A percentile compares a stretch with the other conserved stretches of the same genome.
Conservation (phyloP, 1,284 basidiomycete genomes). For the Sporisorium scitamineum region DNA sequence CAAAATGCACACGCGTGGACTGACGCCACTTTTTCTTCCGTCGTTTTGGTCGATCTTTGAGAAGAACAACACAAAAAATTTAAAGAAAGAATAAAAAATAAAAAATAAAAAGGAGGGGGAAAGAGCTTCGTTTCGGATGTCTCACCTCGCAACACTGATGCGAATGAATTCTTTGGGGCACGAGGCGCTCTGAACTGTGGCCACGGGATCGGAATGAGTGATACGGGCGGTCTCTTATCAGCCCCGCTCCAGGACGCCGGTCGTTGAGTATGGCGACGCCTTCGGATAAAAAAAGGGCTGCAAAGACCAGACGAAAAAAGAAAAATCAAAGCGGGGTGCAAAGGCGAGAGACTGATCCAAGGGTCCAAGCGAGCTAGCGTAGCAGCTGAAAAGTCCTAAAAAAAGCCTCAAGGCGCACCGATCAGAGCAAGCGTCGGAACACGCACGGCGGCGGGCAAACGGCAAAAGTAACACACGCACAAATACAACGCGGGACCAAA, state of each 20-base stretch:
- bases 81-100: slow-evolving; percentile 15
- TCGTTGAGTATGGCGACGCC: slow-evolving; percentile 1
- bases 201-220: not conserved
- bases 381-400: not conserved
- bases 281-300: not conserved
- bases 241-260: not conserved
- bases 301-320: slow-evolving; percentile 2
- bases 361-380: not conserved
- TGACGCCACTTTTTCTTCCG: slow-evolving; percentile 19
- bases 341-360: not conserved
- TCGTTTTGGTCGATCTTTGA: slow-evolving; percentile 14
- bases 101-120: not conserved
- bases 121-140: not conserved
- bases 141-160: not conserved
- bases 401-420: not conserved
- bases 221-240: not conserved
- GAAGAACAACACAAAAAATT: slow-evolving; percentile 7
- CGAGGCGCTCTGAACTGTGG: not conserved
- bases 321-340: not conserved
- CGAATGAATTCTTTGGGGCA: not conserved
- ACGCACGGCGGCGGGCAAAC: not conserved
- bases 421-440: slow-evolving; percentile 5
- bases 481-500: not conserved
- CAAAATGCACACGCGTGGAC: slow-evolving; percentile 22
- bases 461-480: no score